These are phyloP conservation scores for Rhododendron simsii DNA, from an alignment of 148 eudicot genomes.

Conservation along the genomic window DNA sequence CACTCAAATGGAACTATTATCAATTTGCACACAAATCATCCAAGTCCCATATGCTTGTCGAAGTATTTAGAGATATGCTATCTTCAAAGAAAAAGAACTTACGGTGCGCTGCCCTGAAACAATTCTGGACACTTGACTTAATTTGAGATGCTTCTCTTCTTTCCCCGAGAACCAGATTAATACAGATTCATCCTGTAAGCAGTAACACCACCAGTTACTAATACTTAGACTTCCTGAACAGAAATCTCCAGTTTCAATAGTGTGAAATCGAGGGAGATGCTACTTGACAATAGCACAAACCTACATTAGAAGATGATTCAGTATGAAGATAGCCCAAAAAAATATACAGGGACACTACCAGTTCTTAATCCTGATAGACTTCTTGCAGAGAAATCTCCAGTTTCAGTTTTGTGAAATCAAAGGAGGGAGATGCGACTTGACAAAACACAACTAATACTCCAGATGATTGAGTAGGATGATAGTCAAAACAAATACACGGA, in stretches of 20 bases:
- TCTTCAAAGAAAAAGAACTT: slow-evolving; percentile 28
- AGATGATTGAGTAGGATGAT: not conserved
- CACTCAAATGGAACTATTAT: not conserved
- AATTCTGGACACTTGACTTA: slow-evolving; percentile 84
- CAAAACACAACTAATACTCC: not conserved
- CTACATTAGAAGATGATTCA: not conserved
- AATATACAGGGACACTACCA: not conserved
- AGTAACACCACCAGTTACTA: slow-evolving; percentile 8
- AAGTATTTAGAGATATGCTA: not conserved
- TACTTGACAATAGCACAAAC: not conserved
- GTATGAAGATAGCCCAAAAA: not conserved
- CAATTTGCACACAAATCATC: slow-evolving; percentile 8
- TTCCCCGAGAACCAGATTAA: slow-evolving; percentile 92
- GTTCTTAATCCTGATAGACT: not conserved
- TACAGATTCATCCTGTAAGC: slow-evolving; percentile 80
- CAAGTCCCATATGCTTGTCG: not conserved
- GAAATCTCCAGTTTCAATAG: slow-evolving; percentile 1
- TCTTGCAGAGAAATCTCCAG: not conserved
- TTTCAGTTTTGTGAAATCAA: not conserved
- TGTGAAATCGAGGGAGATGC: not conserved
- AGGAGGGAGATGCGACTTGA: not conserved
- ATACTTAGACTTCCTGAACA: not conserved
- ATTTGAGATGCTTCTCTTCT: slow-evolving; percentile 91
- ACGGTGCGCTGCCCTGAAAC: slow-evolving; percentile 98
- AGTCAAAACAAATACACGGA: not conserved